A percentile compares a stretch with the other conserved stretches of the same genome.
These are phyloP conservation scores for Penicillium sp. DNA, from an alignment of 2,329 filamentous ascomycete genomes.

Conservation along the genomic window DNA sequence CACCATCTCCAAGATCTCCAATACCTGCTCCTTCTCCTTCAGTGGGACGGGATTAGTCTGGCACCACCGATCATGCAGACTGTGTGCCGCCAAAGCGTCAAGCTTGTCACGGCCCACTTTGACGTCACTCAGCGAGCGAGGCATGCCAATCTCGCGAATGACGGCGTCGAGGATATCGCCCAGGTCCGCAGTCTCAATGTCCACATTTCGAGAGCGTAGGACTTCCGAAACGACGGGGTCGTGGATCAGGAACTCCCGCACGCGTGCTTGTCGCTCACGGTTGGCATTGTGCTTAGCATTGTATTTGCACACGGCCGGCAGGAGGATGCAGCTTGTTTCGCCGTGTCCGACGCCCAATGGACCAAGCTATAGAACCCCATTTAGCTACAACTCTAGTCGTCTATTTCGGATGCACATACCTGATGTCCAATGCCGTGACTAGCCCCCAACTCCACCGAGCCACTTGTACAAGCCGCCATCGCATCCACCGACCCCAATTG, in stretches of 20 bases:
- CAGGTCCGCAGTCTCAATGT: constrained; percentile 37
- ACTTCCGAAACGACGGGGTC: constrained; percentile 36
- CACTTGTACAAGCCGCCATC: constrained; percentile 45
- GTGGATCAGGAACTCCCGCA: constrained; percentile 40
- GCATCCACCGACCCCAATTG: constrained; percentile 51
- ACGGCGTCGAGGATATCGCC: constrained; percentile 51
- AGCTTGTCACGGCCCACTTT: constrained; percentile 48
- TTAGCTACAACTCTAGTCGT: neutral
- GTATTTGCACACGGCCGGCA: constrained; percentile 54
- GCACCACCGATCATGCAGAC: constrained; percentile 21
- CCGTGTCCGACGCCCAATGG: constrained; percentile 56
- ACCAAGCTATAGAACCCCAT: constrained; percentile 35
- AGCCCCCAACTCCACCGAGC: constrained; percentile 44
- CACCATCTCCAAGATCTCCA: constrained; percentile 24
- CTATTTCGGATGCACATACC: constrained; percentile 24
- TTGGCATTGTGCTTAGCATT: constrained; percentile 46
- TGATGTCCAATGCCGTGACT: constrained; percentile 53
- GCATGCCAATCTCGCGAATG: constrained; percentile 51
- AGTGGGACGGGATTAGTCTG: constrained; percentile 19
- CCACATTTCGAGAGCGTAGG: constrained; percentile 28
- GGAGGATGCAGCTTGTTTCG: constrained; percentile 54
- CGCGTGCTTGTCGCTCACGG: constrained; percentile 39
- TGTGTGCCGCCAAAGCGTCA: constrained; percentile 41
- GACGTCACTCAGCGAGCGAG: constrained; percentile 50
- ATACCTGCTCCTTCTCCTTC: constrained; percentile 18